phyloP scores from a whole-genome alignment of 257 asterid genomes.

The Ajuga chamaepitys region DNA sequence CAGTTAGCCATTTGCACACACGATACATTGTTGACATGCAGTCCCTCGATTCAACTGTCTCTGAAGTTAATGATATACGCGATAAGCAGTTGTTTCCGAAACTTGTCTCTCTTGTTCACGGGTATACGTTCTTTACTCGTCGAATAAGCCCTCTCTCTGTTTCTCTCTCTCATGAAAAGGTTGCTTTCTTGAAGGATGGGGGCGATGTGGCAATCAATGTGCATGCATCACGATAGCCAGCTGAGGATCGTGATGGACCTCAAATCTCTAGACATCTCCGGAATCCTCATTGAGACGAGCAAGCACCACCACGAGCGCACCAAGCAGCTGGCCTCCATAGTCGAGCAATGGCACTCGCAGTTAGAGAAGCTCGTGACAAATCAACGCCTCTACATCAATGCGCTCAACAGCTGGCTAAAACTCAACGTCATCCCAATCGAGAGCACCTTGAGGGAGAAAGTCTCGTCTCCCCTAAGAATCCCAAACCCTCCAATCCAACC shows the following conservation, averaged over 20 bases:
- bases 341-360: constrained; percentile 71
- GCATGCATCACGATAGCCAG: constrained; percentile 63
- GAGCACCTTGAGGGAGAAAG: constrained; percentile 67
- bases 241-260: constrained; percentile 54
- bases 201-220: constrained; percentile 89
- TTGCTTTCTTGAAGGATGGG: constrained; percentile 54
- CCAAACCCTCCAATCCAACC: constrained; percentile 67
- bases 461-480: constrained; percentile 55
- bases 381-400: constrained; percentile 54
- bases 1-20: constrained; percentile 91
- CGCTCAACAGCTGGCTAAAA: constrained; percentile 77
- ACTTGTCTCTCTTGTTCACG: constrained; percentile 70
- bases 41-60: constrained; percentile 84
- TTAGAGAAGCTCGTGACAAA: constrained; percentile 65
- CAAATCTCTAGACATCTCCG: constrained; percentile 57
- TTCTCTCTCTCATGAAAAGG: background rate
- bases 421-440: constrained; percentile 81
- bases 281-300: constrained; percentile 63
- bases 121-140: constrained; percentile 38
- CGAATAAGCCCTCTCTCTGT: background rate
- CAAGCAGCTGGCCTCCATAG: constrained; percentile 53
- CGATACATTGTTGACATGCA: constrained; percentile 97
- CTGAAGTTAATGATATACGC: constrained; percentile 86
- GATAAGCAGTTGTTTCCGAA: constrained; percentile 92
- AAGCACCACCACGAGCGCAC: constrained; percentile 78